These are phyloP conservation scores for Mycoemilia scoparia DNA, from an alignment of 192 early-diverging fungal genomes.

Conservation along the genomic window DNA sequence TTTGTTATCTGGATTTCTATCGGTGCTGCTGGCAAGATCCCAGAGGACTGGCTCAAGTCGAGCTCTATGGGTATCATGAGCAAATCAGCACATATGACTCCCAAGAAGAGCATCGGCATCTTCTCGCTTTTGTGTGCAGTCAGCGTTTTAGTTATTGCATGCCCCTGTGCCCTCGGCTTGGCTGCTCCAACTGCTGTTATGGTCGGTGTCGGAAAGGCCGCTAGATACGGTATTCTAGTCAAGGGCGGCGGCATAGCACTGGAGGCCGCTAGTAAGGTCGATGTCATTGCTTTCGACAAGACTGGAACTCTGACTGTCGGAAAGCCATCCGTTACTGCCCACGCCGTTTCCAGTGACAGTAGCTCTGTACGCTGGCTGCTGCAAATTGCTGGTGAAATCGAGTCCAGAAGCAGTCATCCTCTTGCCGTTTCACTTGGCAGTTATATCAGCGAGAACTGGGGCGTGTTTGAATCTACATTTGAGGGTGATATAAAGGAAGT, in stretches of 20 bases:
- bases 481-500: no score
- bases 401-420: constrained; percentile 74
- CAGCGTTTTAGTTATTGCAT: constrained; percentile 91
- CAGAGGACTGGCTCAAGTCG: constrained; percentile 15
- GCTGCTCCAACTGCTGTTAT: constrained; percentile 96
- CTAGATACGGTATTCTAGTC: constrained; percentile 80
- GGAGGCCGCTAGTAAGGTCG: constrained; percentile 62
- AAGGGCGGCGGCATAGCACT: constrained; percentile 79
- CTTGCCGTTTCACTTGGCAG: constrained; percentile 52
- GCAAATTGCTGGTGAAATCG: constrained; percentile 47
- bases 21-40: constrained; percentile 15
- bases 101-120: constrained; percentile 6
- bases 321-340: constrained; percentile 38
- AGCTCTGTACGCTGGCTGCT: constrained; percentile 24
- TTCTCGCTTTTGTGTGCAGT: constrained; percentile 52
- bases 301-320: constrained; percentile 88
- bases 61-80: constrained; percentile 26
- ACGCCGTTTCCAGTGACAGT: constrained; percentile 1
- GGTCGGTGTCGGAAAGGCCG: constrained; percentile 92
- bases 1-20: constrained; percentile 57
- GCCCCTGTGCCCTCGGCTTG: constrained; percentile 89
- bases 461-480: constrained; percentile 2
- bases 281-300: constrained; percentile 92
- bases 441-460: constrained; percentile 26
- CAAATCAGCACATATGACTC: background rate